A percentile compares a stretch with the other conserved stretches of the same genome.
Conservation (phyloP, 331 rosid species). For the Quercus tomentella region DNA sequence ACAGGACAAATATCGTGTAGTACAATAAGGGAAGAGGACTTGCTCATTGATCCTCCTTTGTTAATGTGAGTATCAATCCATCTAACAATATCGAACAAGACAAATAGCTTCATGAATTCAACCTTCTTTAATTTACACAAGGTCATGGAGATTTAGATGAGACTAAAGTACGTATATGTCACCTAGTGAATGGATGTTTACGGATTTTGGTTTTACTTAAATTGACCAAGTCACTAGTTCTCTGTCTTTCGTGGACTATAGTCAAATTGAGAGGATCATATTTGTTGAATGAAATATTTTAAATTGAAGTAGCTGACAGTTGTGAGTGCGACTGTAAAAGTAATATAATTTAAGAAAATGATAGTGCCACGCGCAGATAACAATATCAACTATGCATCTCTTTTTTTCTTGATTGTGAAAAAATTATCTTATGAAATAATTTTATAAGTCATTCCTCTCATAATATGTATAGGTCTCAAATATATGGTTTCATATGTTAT, state of each 20-base stretch:
- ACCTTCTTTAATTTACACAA: not conserved
- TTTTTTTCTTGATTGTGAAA: too few species aligned
- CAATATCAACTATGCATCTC: not conserved
- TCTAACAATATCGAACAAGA: not conserved
- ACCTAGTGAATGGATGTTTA: constrained; percentile 4
- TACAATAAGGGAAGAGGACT: too few species aligned
- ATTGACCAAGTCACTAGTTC: constrained; percentile 6
- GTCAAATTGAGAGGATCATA: constrained; percentile 25
- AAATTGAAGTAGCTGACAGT: constrained; percentile 24
- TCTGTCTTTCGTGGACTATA: constrained; percentile 4
- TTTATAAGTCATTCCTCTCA: too few species aligned
- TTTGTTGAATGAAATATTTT: constrained; percentile 14
- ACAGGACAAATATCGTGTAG: too few species aligned
- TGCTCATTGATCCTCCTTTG: not conserved
- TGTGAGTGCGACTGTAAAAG: constrained; percentile 7
- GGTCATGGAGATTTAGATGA: not conserved
- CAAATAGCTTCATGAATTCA: not conserved
- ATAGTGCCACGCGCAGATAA: not conserved
- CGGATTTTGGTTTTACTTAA: not conserved
- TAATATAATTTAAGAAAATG: not conserved
- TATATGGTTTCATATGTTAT: too few species aligned
- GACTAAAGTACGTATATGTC: not conserved
- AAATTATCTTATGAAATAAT: too few species aligned
- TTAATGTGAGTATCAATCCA: not conserved
- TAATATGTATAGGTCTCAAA: too few species aligned